A percentile compares a stretch with the other conserved stretches of the same genome.
Conservation (phyloP, 495 filamentous ascomycete genomes). For the Daldinia caldariorum region DNA sequence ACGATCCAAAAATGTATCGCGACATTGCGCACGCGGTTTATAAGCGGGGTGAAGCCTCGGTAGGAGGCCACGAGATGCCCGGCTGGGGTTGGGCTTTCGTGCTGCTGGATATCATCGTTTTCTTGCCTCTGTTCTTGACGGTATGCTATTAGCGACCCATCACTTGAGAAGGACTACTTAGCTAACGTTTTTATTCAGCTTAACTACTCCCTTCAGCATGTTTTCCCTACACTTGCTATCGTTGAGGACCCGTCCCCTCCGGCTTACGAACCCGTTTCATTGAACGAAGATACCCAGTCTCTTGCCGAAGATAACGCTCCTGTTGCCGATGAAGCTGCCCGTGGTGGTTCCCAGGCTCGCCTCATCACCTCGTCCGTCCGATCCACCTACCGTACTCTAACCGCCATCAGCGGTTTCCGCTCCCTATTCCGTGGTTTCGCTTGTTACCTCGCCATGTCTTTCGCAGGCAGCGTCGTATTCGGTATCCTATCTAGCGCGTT, state of each 20-base stretch:
- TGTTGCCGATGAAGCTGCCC: constrained; percentile 37
- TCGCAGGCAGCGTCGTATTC: constrained; percentile 33
- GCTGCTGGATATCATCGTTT: constrained; percentile 49
- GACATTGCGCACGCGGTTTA: constrained; percentile 49
- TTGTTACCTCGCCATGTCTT: constrained; percentile 37
- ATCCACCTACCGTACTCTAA: constrained; percentile 52
- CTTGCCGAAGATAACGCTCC: constrained; percentile 42
- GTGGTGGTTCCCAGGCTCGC: constrained; percentile 35
- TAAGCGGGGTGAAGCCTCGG: constrained; percentile 44
- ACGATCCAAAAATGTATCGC: constrained; percentile 46
- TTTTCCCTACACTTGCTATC: constrained; percentile 59
- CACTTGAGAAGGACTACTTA: neutral
- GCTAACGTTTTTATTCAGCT: constrained; percentile 46
- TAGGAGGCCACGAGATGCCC: constrained; percentile 46
- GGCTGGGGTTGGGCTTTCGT: constrained; percentile 45
- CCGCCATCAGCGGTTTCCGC: constrained; percentile 51
- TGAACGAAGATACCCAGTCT: constrained; percentile 49
- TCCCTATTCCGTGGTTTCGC: constrained; percentile 54
- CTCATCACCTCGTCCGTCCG: constrained; percentile 58
- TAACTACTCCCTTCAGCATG: constrained; percentile 51
- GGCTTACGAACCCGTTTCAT: constrained; percentile 55
- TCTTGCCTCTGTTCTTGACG: constrained; percentile 51
- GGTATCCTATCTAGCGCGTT: constrained; percentile 35
- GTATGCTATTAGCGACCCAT: constrained; percentile 36
- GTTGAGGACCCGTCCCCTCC: constrained; percentile 62